These are phyloP conservation scores for Ustilago curta DNA, from an alignment of 1,284 basidiomycete genomes.

Conservation along the genomic window DNA sequence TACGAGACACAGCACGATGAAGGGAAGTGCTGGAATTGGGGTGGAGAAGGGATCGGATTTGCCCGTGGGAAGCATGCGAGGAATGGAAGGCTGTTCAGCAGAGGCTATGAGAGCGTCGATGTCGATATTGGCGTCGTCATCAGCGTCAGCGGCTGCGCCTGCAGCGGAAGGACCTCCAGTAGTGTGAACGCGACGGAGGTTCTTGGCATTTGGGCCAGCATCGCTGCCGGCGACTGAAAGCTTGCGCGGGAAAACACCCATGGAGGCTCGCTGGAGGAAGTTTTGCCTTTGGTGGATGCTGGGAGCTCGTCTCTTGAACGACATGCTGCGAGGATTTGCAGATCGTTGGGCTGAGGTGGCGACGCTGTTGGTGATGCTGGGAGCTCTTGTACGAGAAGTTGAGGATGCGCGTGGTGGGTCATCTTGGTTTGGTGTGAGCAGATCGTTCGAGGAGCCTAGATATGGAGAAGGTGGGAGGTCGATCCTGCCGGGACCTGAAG, in stretches of 20 bases:
- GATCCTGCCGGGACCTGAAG: constrained; percentile 41
- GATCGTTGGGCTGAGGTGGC: constrained; percentile 17
- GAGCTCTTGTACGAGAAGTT: constrained; percentile 12
- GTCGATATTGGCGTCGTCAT: constrained; percentile 31
- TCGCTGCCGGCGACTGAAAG: constrained; percentile 33
- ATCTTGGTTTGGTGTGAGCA: constrained; percentile 23
- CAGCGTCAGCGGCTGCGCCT: constrained; percentile 1
- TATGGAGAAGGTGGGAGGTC: constrained; percentile 43
- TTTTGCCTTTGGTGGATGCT: constrained; percentile 33
- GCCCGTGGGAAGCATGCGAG: constrained; percentile 36
- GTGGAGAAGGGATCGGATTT: constrained; percentile 49
- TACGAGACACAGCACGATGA: constrained; percentile 65
- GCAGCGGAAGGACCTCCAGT: constrained; percentile 21
- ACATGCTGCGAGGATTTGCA: constrained; percentile 31
- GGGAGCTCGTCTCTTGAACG: constrained; percentile 46
- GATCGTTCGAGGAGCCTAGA: constrained; percentile 7
- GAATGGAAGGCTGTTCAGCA: constrained; percentile 39
- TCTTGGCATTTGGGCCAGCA: constrained; percentile 19
- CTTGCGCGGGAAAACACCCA: constrained; percentile 51
- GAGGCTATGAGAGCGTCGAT: constrained; percentile 42
- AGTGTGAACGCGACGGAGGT: constrained; percentile 37
- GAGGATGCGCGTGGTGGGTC: constrained; percentile 3
- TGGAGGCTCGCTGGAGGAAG: constrained; percentile 53
- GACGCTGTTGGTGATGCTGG: constrained; percentile 37
- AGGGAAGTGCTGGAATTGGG: constrained; percentile 65